Base-by-base conservation (phyloP, 23 red algal species). In the Gracilaria caudata region DNA sequence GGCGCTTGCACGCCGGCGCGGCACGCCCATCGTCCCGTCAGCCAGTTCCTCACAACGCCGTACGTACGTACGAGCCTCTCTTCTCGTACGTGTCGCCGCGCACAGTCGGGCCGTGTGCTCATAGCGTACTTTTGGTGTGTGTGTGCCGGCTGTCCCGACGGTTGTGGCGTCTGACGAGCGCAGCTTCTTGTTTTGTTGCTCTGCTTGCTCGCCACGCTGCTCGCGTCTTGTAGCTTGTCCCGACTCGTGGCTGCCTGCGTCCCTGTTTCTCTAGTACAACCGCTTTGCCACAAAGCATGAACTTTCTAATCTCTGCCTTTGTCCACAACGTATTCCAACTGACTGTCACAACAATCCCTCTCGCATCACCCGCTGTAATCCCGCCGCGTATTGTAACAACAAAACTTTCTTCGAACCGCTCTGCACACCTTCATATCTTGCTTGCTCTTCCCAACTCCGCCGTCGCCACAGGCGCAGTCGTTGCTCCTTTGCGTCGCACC, bases 261-360 rank as follows among this genome's bases (percentile, higher is more conserved):
- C 19, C 2, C 53, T 58, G 43, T 41, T 51, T 46, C 38, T 26
- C 20, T 78, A 33, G 28, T 33, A 35, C 45, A 55, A 59, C 76
- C 37, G 76, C 51, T 23, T 36, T 24, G 51, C 33, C 44, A 40
- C 76, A 7, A 80, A 35, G 57, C 76, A 55, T 60, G 30, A 55
- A 4, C 51, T 19, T 64, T 37, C 63, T 58, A 63, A 44, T 25
- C 58, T 66, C 51, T 44, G 13, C 34, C 49, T 58, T 49, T 46
- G 57, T 47, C 14, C 56, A 14, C 58, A 66, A 36, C 63, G 79
- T 43, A 41, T 63, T 58, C 58, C 79, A 63, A 63, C 57, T 64
- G 57, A 66, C 28, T 45, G 57, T 44, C 35, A 83, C 79, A 63
- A 64, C 79, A 66, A 32, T 66, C 33, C 79, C 32, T 83, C 39